Conservation (phyloP, 192 early-diverging fungal genomes). For the Ambispora gerdemannii region DNA sequence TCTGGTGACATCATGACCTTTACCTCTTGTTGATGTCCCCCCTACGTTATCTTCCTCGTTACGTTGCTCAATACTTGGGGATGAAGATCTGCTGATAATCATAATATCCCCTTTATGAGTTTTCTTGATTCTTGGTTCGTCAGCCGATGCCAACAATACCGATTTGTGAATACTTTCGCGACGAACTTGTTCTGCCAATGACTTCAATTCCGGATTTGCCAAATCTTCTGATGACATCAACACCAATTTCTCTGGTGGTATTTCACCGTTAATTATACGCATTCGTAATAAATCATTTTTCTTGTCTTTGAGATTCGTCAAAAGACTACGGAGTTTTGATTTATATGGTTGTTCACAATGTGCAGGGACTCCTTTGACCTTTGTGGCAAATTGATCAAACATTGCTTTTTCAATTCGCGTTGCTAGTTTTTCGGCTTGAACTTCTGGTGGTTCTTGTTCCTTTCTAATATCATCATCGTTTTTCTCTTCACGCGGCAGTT, state of each 20-base stretch:
- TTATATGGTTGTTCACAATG: conserved; percentile 66
- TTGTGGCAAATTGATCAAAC: conserved; percentile 44
- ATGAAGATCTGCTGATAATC: conserved; percentile 37
- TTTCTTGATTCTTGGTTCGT: conserved; percentile 55
- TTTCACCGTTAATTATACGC: conserved; percentile 59
- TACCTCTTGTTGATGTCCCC: conserved; percentile 21
- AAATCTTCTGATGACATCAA: conserved; percentile 84
- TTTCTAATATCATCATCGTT: too few relatives aligned
- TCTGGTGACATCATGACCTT: neutral
- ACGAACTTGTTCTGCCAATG: conserved; percentile 53
- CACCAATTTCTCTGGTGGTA: conserved; percentile 64
- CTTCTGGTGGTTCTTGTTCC: conserved; percentile 15
- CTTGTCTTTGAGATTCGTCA: conserved; percentile 78
- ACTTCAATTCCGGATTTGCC: conserved; percentile 74
- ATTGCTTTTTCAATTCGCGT: conserved; percentile 49
- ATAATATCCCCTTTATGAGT: conserved; percentile 60
- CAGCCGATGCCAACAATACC: conserved; percentile 49
- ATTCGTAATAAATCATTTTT: conserved; percentile 68
- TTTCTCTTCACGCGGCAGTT: too few relatives aligned
- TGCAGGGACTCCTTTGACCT: conserved; percentile 30
- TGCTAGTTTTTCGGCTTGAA: conserved; percentile 40
- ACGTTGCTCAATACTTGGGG: neutral
- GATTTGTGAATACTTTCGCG: conserved; percentile 56
- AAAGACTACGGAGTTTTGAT: conserved; percentile 71
- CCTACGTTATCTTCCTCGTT: conserved; percentile 1